These are phyloP conservation scores for Saccharomycopsis lassenensis DNA, from an alignment of 805 yeast species.

Conservation along the genomic window DNA sequence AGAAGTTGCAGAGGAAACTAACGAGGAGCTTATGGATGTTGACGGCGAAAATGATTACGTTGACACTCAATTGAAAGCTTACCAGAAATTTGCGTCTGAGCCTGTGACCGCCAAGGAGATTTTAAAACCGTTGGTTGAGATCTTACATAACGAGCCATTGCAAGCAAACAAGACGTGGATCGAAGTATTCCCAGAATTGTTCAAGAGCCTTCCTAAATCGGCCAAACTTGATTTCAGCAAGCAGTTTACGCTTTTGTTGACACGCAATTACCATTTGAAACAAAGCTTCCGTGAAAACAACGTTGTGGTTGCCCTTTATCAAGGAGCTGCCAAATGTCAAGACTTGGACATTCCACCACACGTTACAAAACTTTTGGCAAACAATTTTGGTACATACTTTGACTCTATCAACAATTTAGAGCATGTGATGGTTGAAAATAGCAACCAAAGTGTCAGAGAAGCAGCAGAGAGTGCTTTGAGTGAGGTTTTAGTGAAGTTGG, in stretches of 20 bases:
- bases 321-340: slow-evolving; percentile 68
- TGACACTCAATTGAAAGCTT: slow-evolving; percentile 22
- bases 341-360: slow-evolving; percentile 86
- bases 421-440: slow-evolving; percentile 27
- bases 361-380: slow-evolving; percentile 76
- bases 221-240: slow-evolving; percentile 81
- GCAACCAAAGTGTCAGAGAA: slow-evolving; percentile 37
- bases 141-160: slow-evolving; percentile 71
- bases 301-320: slow-evolving; percentile 73
- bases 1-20: background rate
- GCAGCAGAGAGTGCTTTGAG: slow-evolving; percentile 83
- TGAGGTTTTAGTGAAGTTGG: slow-evolving; percentile 77
- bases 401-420: slow-evolving; percentile 75
- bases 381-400: slow-evolving; percentile 85
- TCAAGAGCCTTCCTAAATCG: slow-evolving; percentile 32
- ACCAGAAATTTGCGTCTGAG: slow-evolving; percentile 26
- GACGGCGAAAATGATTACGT: slow-evolving; percentile 17
- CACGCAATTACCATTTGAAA: slow-evolving; percentile 87
- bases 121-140: slow-evolving; percentile 60
- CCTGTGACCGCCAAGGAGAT: slow-evolving; percentile 45
- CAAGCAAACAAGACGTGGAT: slow-evolving; percentile 80
- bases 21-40: slow-evolving; percentile 8
- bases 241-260: slow-evolving; percentile 61
- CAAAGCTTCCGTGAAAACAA: slow-evolving; percentile 83
- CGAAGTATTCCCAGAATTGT: slow-evolving; percentile 71